Base-by-base conservation (phyloP, 805 yeast genomes). In the Pichia rugopelliculosa region DNA sequence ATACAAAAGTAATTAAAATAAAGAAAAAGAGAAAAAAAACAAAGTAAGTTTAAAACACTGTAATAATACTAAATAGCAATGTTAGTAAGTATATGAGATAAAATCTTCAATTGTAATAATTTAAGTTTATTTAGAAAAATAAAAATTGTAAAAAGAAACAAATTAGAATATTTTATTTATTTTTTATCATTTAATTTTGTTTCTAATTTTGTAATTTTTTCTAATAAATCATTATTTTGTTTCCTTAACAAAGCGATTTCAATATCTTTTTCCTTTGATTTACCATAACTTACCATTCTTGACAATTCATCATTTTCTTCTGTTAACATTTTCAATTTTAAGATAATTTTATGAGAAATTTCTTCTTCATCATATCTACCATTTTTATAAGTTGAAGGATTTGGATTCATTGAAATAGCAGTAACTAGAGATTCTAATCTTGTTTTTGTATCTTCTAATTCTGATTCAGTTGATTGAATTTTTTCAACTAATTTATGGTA, bases 291-390 rank as follows among this genome's bases (percentile, higher is more conserved):
- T 11, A 86, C 62, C 81, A 85, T 79, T 56, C 77, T 77, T 51
- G 82, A 73, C 66, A 87, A 71, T 52, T 74, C 80, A 48, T 80
- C 81, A 59, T 87, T 87, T 59, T 87, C 95, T 41, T 73, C 75
- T 18, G 77, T 77, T 50, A 87, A 65, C 48, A 74, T 67, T 46
- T 77, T 76, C 53, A 87, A 56, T 56, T 85, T 79, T 37, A 74
- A 72, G 36, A 87, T 70, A 49, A 86, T 77, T 56, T 82, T 81
- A 59, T 87, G 93, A 13, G 90, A 80, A 41, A 85, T 66, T 47
- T 85, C 89, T 56, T 84, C 80, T 44, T 79, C 83, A 57, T 87
- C 95, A 60, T 77, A 83, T 48, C 82, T 70, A 2, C 88, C 89
- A 48, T 71, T 65, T 30, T 71, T 69, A 2, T 80, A 77, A 21